Evolutionary conservation across 345 rosid species (phyloP).

Genomic region (Excoecaria cochinchinensis): DNA sequence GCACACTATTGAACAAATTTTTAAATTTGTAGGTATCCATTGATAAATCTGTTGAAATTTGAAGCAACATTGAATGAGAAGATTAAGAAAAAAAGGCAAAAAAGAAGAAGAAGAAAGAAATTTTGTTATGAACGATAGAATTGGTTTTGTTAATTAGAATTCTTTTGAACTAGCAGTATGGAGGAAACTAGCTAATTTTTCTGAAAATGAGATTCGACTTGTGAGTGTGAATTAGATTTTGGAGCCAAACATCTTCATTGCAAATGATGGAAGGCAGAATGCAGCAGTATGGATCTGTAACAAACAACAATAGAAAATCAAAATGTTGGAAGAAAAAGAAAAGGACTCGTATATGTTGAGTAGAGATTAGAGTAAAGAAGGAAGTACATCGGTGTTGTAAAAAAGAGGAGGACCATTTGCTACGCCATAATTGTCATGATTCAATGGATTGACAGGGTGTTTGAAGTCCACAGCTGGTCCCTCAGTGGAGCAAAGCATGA

Average conservation of each 20-base stretch:
- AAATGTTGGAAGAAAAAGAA: neutral
- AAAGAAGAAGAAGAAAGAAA: constrained; percentile 2
- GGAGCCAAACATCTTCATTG: constrained; percentile 6
- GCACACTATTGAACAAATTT: neutral
- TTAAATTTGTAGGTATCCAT: neutral
- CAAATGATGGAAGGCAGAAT: constrained; percentile 20
- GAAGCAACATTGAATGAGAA: too few species aligned
- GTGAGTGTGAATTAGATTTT: neutral
- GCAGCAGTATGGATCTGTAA: constrained; percentile 24
- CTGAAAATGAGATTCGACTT: neutral
- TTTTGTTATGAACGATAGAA: neutral
- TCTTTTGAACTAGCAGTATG: too few species aligned
- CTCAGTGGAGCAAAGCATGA: constrained; percentile 30
- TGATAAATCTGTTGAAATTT: neutral
- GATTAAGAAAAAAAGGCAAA: too few species aligned
- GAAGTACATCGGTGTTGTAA: constrained; percentile 22
- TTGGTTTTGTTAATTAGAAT: neutral
- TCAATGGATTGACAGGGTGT: constrained; percentile 24
- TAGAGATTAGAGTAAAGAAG: neutral
- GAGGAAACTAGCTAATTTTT: neutral
- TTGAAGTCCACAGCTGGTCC: constrained; percentile 31
- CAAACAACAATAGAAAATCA: neutral
- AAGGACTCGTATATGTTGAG: neutral
- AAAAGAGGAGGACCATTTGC: constrained; percentile 23
- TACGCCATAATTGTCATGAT: constrained; percentile 23